These are phyloP conservation scores for Cystobasidium onofrii DNA, from an alignment of 768 basidiomycete genomes.

Conservation along the genomic window DNA sequence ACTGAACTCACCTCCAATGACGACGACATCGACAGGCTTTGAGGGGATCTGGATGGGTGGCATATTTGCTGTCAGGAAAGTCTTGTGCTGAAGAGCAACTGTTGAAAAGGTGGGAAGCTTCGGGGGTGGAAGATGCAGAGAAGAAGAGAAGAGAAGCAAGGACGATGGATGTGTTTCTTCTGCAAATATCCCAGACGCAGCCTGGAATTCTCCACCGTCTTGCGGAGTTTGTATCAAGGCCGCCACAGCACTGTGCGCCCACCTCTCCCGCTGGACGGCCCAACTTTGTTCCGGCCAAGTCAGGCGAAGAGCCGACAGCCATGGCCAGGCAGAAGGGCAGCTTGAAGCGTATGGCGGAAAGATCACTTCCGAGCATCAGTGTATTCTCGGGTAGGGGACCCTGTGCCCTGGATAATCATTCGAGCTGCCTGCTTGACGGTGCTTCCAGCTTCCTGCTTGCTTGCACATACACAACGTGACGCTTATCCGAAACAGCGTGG, in stretches of 20 bases:
- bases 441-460: too few relatives aligned
- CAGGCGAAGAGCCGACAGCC: too few relatives aligned
- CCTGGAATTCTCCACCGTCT: background rate
- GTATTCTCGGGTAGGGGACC: background rate
- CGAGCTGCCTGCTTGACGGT: too few relatives aligned
- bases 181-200: background rate
- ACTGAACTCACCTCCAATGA: constrained; percentile 26
- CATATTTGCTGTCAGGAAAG: constrained; percentile 7
- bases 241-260: background rate
- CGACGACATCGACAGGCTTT: constrained; percentile 33
- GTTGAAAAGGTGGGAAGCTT: background rate
- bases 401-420: too few relatives aligned
- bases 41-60: constrained; percentile 27
- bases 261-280: background rate
- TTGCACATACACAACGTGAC: background rate
- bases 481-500: background rate
- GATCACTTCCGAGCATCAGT: background rate
- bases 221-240: constrained; percentile 4
- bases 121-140: background rate
- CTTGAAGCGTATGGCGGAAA: background rate
- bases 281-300: background rate
- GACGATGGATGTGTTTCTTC: background rate
- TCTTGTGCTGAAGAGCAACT: background rate
- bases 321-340: too few relatives aligned
- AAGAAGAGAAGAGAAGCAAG: background rate